Evolutionary conservation across 176 grass and related monocot genomes (phyloP).

Genomic region (Zoysia pacifica): DNA sequence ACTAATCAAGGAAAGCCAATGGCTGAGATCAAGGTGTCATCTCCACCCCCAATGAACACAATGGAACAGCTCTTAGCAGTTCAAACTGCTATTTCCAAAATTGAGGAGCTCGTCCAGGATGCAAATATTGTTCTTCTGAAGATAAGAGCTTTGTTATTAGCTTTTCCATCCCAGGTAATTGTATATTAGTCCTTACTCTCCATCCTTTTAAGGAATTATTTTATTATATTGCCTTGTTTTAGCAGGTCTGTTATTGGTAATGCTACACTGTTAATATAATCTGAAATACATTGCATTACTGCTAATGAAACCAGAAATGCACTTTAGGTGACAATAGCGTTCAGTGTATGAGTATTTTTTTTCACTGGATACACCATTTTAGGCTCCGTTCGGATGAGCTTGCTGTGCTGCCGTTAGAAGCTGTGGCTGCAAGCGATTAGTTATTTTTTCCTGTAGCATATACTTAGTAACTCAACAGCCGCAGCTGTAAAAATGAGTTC

Average conservation of each 20-base stretch:
- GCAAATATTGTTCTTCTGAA: constrained; percentile 93
- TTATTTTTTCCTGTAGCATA: too few relatives aligned
- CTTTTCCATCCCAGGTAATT: constrained; percentile 82
- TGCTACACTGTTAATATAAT: constrained; percentile 25
- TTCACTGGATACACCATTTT: too few relatives aligned
- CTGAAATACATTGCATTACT: constrained; percentile 2
- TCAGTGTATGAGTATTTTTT: background rate
- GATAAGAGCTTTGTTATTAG: constrained; percentile 75
- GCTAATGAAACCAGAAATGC: constrained; percentile 1
- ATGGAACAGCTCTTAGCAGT: constrained; percentile 98
- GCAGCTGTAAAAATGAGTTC: too few relatives aligned
- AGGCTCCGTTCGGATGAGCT: too few relatives aligned
- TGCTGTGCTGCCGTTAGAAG: too few relatives aligned
- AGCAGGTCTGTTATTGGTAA: constrained; percentile 13
- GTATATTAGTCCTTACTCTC: constrained; percentile 4
- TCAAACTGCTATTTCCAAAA: constrained; percentile 93
- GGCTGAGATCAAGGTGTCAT: constrained; percentile 71
- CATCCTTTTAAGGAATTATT: constrained; percentile 16
- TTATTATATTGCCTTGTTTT: constrained; percentile 7
- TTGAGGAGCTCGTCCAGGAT: constrained; percentile 90
- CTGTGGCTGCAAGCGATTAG: too few relatives aligned
- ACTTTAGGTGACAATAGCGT: background rate
- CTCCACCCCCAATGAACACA: constrained; percentile 83
- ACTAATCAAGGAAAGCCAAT: constrained; percentile 73
- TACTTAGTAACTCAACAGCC: too few relatives aligned